A percentile compares a stretch with the other conserved stretches of the same genome.
Evolutionary conservation across 345 rosid species (phyloP).

Genomic region (Eutrema yunnanense): DNA sequence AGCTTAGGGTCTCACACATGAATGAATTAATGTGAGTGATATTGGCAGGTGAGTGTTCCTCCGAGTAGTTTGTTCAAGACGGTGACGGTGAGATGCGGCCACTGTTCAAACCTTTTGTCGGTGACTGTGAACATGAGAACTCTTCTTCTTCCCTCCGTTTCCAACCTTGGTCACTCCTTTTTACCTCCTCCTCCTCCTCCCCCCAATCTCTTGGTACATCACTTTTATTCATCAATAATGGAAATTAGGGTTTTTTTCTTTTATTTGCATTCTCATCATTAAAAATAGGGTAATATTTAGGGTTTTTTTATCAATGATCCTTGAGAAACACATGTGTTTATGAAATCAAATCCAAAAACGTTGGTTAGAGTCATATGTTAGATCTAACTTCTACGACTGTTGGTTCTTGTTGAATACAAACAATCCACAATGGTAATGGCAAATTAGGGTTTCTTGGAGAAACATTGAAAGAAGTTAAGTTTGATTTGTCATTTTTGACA

Average conservation of each 20-base stretch:
- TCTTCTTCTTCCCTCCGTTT: slow-evolving; percentile 58
- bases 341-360: not conserved
- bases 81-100: slow-evolving; percentile 92
- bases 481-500: not conserved
- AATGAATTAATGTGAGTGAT: not conserved
- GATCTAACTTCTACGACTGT: not conserved
- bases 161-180: slow-evolving; percentile 63
- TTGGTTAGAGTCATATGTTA: not conserved
- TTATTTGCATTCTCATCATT: not conserved
- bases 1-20: not conserved
- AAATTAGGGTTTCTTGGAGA: not conserved
- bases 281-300: not conserved
- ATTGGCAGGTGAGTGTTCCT: slow-evolving; percentile 84
- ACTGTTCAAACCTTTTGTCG: slow-evolving; percentile 77
- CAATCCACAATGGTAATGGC: not conserved
- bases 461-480: not conserved
- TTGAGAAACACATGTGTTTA: not conserved
- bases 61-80: slow-evolving; percentile 84
- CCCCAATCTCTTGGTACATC: slow-evolving; percentile 12
- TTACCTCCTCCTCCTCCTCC: slow-evolving; percentile 42
- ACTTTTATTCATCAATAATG: not conserved
- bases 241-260: not conserved
- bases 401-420: not conserved
- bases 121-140: slow-evolving; percentile 64
- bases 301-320: not conserved